phyloP scores from a whole-genome alignment of 2,329 filamentous ascomycete species.

The Pseudohalonectria lignicola region DNA sequence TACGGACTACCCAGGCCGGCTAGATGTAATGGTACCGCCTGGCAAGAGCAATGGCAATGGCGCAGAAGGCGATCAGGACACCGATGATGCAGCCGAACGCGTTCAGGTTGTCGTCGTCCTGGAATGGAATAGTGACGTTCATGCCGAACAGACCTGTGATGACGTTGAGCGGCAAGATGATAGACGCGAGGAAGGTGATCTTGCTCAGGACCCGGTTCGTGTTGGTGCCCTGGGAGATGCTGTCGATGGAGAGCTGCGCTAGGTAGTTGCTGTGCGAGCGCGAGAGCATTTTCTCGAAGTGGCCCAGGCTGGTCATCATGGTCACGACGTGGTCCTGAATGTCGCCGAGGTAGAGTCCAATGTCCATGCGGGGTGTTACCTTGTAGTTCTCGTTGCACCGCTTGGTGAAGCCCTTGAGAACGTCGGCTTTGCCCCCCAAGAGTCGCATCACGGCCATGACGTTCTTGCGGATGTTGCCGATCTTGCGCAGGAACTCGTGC shows the following conservation, averaged over 20 bases:
- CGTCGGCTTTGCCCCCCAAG: slow-evolving; percentile 93
- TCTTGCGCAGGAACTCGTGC: slow-evolving; percentile 72
- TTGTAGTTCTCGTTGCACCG: slow-evolving; percentile 97
- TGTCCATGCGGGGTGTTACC: slow-evolving; percentile 90
- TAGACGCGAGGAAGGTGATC: slow-evolving; percentile 86
- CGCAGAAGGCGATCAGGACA: slow-evolving; percentile 41
- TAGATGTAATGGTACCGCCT: slow-evolving; percentile 31
- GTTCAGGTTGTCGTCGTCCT: slow-evolving; percentile 36
- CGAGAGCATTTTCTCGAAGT: slow-evolving; percentile 96
- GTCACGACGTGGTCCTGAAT: slow-evolving; percentile 99
- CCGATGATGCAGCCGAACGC: slow-evolving; percentile 40
- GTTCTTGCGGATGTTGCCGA: slow-evolving; percentile 86
- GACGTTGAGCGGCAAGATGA: slow-evolving; percentile 92
- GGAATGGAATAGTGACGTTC: slow-evolving; percentile 69
- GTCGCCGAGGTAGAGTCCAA: slow-evolving; percentile 90
- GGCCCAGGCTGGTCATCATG: slow-evolving; percentile 92
- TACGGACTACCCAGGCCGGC: no score
- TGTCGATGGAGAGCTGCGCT: slow-evolving; percentile 86
- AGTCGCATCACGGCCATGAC: slow-evolving; percentile 90
- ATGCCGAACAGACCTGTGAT: slow-evolving; percentile 82
- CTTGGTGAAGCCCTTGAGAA: slow-evolving; percentile 95
- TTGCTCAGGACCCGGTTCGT: slow-evolving; percentile 88
- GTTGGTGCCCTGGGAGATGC: slow-evolving; percentile 75
- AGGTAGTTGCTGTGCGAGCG: slow-evolving; percentile 94
- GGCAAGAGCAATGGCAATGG: slow-evolving; percentile 33